Evolutionary conservation across 2,329 filamentous ascomycete genomes (phyloP).

Genomic region (Penicillium crustosum): DNA sequence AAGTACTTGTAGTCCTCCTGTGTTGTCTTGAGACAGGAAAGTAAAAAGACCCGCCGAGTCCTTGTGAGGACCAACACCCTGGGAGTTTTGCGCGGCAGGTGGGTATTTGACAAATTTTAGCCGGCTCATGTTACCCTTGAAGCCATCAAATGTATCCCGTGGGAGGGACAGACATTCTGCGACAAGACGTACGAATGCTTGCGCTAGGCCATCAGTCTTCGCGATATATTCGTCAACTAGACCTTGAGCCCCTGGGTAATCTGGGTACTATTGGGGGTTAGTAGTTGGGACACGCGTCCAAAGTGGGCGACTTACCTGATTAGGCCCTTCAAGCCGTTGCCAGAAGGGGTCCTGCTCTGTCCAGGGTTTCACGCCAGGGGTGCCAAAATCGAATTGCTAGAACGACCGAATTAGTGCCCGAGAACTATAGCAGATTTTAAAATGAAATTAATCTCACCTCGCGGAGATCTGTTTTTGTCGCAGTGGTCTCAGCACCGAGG

Average conservation of each 20-base stretch:
- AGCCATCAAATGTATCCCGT: conserved; percentile 50
- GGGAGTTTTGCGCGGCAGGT: conserved; percentile 38
- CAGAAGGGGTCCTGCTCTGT: conserved; percentile 45
- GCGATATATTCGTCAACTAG: conserved; percentile 53
- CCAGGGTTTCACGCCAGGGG: conserved; percentile 32
- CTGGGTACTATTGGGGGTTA: conserved; percentile 26
- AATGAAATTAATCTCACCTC: conserved; percentile 26
- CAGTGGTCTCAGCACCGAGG: conserved; percentile 38
- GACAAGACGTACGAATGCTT: conserved; percentile 55
- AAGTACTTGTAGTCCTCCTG: conserved; percentile 49
- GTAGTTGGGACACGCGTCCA: neutral
- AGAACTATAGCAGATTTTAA: neutral
- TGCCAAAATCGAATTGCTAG: conserved; percentile 48
- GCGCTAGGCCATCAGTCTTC: conserved; percentile 50
- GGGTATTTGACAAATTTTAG: conserved; percentile 60
- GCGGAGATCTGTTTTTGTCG: conserved; percentile 31
- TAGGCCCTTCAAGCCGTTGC: conserved; percentile 39
- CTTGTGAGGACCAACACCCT: conserved; percentile 60
- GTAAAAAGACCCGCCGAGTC: conserved; percentile 52
- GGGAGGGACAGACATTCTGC: conserved; percentile 56
- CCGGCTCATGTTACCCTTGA: conserved; percentile 50
- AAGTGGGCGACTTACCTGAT: conserved; percentile 21
- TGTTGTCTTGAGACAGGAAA: conserved; percentile 44
- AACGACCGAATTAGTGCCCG: neutral
- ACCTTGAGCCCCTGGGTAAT: conserved; percentile 22